These are phyloP conservation scores for Rhododendron griersonianum DNA, from an alignment of 148 eudicot genomes.

Conservation along the genomic window DNA sequence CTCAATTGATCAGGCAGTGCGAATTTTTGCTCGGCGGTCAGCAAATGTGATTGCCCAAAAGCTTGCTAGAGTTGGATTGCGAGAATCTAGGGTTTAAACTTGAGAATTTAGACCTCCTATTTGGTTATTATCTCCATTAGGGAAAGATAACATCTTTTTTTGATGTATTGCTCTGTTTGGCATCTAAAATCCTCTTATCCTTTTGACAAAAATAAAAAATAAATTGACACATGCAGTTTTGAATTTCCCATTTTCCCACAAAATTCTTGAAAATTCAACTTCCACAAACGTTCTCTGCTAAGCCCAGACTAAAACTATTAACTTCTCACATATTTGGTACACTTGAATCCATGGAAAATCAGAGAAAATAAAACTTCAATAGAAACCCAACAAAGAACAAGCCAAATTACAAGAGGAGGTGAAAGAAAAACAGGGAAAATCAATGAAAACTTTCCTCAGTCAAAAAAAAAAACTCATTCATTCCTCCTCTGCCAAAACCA, in stretches of 20 bases:
- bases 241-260: neutral
- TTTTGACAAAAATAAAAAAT: too few species aligned
- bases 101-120: too few species aligned
- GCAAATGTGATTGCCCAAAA: too few species aligned
- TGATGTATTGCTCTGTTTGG: too few species aligned
- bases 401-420: neutral
- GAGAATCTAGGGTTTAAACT: too few species aligned
- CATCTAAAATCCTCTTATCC: too few species aligned
- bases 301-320: neutral
- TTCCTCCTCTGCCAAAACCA: constrained; percentile 57
- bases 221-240: too few species aligned
- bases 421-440: neutral
- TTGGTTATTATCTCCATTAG: too few species aligned
- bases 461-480: neutral
- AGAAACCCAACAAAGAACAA: constrained; percentile 1
- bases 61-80: too few species aligned
- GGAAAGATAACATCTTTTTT: too few species aligned
- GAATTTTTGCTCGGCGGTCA: too few species aligned
- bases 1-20: too few species aligned
- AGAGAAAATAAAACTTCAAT: neutral
- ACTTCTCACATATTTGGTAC: neutral
- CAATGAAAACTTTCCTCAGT: neutral
- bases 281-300: neutral
- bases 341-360: neutral
- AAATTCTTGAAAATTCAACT: neutral